Evolutionary conservation across 1,284 basidiomycete genomes (phyloP), one percentile per base, ranked within the genome.

Genomic region (Takashimella koratensis): DNA sequence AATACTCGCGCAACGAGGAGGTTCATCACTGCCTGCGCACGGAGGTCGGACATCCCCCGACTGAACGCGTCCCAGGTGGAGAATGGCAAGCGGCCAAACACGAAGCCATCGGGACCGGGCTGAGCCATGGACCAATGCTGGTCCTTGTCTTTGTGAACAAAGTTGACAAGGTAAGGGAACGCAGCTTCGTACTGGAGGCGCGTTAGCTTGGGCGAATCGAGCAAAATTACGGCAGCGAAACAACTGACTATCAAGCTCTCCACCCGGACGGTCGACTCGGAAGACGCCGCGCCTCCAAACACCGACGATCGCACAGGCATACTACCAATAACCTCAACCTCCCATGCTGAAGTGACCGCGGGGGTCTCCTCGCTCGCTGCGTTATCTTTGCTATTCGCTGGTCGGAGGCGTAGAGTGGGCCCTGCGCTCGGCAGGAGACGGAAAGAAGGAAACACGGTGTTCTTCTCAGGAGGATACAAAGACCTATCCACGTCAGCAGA

Each of bases 61-160:
- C 27, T 30, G 16, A 68, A 47, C 25, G 47, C 56, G 3, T 57
- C 51, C 51, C 52, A 52, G 16, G 30, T 36, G 2, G 49, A 43
- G 3, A 22, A 16, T 1, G 67, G 58, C 6, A 67, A 22, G 8
- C 70, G 56, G 5, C 67, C 67, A 2, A 74, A 52, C 2, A 74
- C 57, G 43, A 61, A 70, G 11, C 65, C 72, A 6, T 62, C 63
- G 1, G 69, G 68, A 2, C 72, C 69, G 4, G 69, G 66, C 11
- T 55, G 54, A 2, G 58, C 61, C 27, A 70, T 64, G 3, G 62
- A 62, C 70, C 69, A 73, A 26, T 64, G 58, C 57, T 74, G 72
- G 41, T 22, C 36, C 19, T 41, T 0, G 2, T 47, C 24, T 36
- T 40, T 21, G 47, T 67, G 64, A 3, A 63, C 57, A 40, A 69